Conservation (phyloP, 495 filamentous ascomycete species). For the Talaromyces proteolyticus region DNA sequence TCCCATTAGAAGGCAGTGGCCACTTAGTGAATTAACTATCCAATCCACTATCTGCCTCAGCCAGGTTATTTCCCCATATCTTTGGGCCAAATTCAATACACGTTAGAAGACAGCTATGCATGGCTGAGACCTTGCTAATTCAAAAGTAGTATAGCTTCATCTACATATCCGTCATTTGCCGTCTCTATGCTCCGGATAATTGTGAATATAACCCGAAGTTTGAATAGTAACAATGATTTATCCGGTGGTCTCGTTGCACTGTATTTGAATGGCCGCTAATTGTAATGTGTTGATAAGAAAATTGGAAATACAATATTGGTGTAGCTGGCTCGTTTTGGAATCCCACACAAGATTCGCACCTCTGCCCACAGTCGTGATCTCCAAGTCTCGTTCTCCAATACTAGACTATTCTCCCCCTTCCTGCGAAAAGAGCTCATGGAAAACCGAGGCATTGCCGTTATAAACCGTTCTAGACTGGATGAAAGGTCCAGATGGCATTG, state of each 20-base stretch:
- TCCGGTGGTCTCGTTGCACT: background rate
- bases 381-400: background rate
- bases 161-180: background rate
- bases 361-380: background rate
- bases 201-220: no score
- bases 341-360: background rate
- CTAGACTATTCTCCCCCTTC: background rate
- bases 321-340: no score
- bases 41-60: background rate
- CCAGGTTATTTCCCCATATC: background rate
- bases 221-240: background rate
- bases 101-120: background rate
- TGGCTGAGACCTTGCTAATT: background rate
- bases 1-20: background rate
- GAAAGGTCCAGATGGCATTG: constrained; percentile 36
- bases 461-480: background rate
- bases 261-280: background rate
- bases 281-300: background rate
- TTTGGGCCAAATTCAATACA: background rate
- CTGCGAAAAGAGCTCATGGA: background rate
- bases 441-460: background rate
- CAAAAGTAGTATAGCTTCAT: background rate
- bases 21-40: no score
- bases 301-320: background rate
- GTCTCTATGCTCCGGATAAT: background rate